Evolutionary conservation across 305 asterid species (phyloP), one percentile per base, ranked within the genome.

Genomic region (Solanum hybrid): DNA sequence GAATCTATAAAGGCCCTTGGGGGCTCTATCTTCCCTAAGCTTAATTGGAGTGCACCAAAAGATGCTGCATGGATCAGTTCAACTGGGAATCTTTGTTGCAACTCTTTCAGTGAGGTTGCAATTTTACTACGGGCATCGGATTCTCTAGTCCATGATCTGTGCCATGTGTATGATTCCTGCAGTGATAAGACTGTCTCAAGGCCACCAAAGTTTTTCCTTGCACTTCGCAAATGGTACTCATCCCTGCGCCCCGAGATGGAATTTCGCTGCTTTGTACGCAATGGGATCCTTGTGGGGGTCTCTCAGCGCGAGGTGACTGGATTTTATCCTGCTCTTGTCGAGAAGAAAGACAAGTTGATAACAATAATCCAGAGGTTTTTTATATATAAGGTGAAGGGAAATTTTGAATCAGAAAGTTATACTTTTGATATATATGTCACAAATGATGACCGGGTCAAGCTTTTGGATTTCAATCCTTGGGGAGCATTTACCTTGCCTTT

Each of bases 381-480:
- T 31, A 14, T 24, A 41, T 92, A 90, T 82, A 90, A 92, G 26
- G 93, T 96, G 92, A 79, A 57, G 93, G 94, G 90, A 41, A 90
- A 86, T 1, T 97, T 96, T 89, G 98, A 91, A 20, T 93, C 93
- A 1, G 93, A 93, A 89, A 93, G 96, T 31, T 96, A 94, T 90
- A 92, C 94, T 2, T 96, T 96, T 90, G 99, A 97, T 93, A 94
- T 95, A 87, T 96, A 96, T 92, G 93, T 97, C 15, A 95, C 95
- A 1, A 91, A 79, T 78, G 98, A 96, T 91, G 92, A 91, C 45
- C 90, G 96, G 32, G 96, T 97, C 82, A 97, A 95, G 97, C 91
- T 97, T 68, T 89, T 97, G 91, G 99, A 97, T 94, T 97, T 97
- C 90, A 97, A 96, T 89, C 96, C 99, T 38, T 97, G 99, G 99